These are phyloP conservation scores for Solanum aculeatissimum DNA, from an alignment of 305 asterid genomes.

Conservation along the genomic window DNA sequence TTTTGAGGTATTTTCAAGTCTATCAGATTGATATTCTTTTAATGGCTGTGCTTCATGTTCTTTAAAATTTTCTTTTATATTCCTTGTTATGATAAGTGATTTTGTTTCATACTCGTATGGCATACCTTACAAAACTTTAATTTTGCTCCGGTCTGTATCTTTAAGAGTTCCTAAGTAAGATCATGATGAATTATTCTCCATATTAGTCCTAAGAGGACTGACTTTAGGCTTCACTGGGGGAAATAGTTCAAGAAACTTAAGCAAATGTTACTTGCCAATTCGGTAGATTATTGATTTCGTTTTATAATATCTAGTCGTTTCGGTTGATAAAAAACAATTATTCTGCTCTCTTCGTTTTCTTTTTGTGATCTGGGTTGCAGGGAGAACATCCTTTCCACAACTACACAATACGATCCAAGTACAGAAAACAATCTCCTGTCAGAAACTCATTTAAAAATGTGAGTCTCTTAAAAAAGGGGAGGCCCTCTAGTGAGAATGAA, in stretches of 20 bases:
- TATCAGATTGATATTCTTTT: neutral
- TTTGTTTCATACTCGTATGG: neutral
- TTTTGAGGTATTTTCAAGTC: slow-evolving; percentile 47
- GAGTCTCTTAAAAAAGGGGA: slow-evolving; percentile 9
- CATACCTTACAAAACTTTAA: neutral
- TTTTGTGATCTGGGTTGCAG: slow-evolving; percentile 29
- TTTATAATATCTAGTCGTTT: neutral
- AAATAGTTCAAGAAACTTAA: neutral
- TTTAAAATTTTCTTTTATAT: neutral
- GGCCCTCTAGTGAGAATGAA: slow-evolving; percentile 15
- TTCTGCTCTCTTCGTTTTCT: neutral
- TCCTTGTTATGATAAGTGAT: neutral
- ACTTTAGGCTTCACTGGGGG: neutral
- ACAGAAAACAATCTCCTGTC: slow-evolving; percentile 35
- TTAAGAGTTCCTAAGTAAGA: neutral
- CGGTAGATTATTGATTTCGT: neutral
- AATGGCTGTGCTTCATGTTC: neutral
- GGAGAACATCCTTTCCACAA: slow-evolving; percentile 97
- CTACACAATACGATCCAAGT: slow-evolving; percentile 69
- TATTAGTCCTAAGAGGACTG: neutral
- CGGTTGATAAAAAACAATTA: neutral
- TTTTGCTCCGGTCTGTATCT: neutral
- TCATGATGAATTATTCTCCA: neutral
- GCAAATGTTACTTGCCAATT: neutral
- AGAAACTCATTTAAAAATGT: slow-evolving; percentile 19